phyloP scores from a whole-genome alignment of 148 eudicot genomes.

The Spergularia marina region DNA sequence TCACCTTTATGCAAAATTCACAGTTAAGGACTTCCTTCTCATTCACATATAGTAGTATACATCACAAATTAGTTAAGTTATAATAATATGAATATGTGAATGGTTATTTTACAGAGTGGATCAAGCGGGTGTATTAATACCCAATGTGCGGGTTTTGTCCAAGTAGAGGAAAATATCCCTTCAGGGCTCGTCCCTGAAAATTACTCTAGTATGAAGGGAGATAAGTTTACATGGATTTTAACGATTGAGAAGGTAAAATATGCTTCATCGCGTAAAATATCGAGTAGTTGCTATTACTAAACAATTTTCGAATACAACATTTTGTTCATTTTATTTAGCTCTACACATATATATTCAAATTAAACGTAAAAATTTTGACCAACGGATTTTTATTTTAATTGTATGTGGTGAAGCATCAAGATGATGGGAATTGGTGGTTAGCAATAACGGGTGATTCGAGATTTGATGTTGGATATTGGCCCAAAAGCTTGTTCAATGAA shows the following conservation, averaged over 20 bases:
- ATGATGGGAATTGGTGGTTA: conserved; percentile 8
- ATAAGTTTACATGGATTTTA: not conserved
- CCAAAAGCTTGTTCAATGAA: not conserved
- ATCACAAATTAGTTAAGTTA: not conserved
- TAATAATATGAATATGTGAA: not conserved
- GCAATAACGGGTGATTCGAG: not conserved
- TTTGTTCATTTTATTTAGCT: too few relatives aligned
- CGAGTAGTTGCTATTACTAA: too few relatives aligned
- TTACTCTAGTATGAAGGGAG: not conserved
- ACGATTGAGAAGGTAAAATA: not conserved
- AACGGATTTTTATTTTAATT: not conserved
- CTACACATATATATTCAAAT: not conserved
- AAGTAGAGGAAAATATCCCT: not conserved
- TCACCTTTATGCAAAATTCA: conserved; percentile 10
- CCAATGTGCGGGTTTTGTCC: conserved; percentile 14
- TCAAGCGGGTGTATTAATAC: not conserved
- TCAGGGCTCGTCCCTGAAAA: not conserved
- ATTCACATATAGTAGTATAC: not conserved
- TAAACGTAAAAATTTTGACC: not conserved
- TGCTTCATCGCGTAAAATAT: too few relatives aligned
- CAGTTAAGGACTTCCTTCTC: not conserved
- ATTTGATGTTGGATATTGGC: conserved; percentile 12
- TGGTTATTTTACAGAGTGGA: not conserved
- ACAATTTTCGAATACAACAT: too few relatives aligned
- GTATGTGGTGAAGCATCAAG: not conserved